A percentile compares a stretch with the other conserved stretches of the same genome.
phyloP scores from a whole-genome alignment of 202 grass and related monocot species.

The Eragrostis tef region DNA sequence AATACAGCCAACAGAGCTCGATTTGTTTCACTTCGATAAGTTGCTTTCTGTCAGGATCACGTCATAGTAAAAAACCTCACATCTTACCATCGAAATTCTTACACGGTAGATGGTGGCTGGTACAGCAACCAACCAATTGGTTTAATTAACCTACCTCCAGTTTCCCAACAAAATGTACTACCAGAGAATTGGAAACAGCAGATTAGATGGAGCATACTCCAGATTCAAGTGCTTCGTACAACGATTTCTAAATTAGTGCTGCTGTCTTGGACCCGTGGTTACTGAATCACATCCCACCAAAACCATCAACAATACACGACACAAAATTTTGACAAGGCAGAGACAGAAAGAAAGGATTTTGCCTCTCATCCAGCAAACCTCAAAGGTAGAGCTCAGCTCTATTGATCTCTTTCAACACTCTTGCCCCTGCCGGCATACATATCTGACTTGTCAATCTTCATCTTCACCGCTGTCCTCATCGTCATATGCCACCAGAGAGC shows the following conservation, averaged over 20 bases:
- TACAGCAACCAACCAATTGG: slow-evolving; percentile 3
- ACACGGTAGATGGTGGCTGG: neutral
- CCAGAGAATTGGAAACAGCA: neutral
- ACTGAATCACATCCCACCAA: neutral
- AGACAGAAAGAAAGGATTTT: neutral
- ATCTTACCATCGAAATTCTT: neutral
- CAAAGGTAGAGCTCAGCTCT: neutral
- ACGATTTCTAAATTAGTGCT: neutral
- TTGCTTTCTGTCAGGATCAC: neutral
- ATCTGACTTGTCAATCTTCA: slow-evolving; percentile 1
- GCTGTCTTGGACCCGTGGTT: neutral
- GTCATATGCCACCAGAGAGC: slow-evolving; percentile 68
- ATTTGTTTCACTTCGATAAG: neutral
- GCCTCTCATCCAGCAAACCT: neutral
- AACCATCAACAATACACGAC: neutral
- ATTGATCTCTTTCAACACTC: neutral
- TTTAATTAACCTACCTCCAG: neutral
- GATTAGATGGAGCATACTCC: neutral
- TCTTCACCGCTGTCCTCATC: slow-evolving; percentile 71
- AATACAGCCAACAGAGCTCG: neutral
- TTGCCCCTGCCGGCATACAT: neutral
- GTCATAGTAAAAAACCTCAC: neutral
- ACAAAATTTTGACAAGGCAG: neutral
- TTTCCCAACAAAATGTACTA: neutral
- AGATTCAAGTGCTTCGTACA: neutral